Evolutionary conservation across 345 rosid species (phyloP).

Genomic region (Bruguiera gymnorhiza): DNA sequence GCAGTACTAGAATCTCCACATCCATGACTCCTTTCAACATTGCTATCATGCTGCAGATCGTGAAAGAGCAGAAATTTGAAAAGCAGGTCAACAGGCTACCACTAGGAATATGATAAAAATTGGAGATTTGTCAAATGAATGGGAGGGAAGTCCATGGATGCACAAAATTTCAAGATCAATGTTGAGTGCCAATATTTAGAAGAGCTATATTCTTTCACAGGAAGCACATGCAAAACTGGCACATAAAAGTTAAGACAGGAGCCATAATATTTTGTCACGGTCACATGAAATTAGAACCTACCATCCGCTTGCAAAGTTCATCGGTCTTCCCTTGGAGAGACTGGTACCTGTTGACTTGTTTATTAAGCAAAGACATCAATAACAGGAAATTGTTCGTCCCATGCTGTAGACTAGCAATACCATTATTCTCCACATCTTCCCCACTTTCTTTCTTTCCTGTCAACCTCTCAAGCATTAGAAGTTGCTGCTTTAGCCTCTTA

Average conservation of each 20-base stretch:
- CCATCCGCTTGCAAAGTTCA: slow-evolving; percentile 86
- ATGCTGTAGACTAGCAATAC: slow-evolving; percentile 10
- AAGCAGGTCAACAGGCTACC: slow-evolving; percentile 4
- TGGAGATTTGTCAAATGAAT: too few species aligned
- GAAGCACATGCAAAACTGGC: background rate
- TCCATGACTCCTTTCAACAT: slow-evolving; percentile 22
- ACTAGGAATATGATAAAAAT: too few species aligned
- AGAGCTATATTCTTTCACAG: too few species aligned
- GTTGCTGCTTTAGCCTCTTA: slow-evolving; percentile 88
- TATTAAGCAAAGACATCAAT: slow-evolving; percentile 60
- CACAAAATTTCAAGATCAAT: too few species aligned
- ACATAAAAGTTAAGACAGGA: background rate
- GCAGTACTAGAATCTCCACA: slow-evolving; percentile 20
- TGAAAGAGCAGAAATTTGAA: background rate
- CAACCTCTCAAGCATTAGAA: slow-evolving; percentile 76
- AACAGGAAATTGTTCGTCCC: slow-evolving; percentile 41
- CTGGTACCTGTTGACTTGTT: slow-evolving; percentile 76
- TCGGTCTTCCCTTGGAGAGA: slow-evolving; percentile 86
- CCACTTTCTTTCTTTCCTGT: slow-evolving; percentile 57
- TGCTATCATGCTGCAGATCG: slow-evolving; percentile 54
- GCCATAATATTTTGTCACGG: background rate
- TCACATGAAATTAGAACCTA: slow-evolving; percentile 24
- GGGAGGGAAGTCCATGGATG: too few species aligned
- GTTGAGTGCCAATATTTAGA: too few species aligned
- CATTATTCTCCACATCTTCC: slow-evolving; percentile 35